Base-by-base conservation (phyloP, 1,139 yeast species). In the Pneumocystis oryctolagi region DNA sequence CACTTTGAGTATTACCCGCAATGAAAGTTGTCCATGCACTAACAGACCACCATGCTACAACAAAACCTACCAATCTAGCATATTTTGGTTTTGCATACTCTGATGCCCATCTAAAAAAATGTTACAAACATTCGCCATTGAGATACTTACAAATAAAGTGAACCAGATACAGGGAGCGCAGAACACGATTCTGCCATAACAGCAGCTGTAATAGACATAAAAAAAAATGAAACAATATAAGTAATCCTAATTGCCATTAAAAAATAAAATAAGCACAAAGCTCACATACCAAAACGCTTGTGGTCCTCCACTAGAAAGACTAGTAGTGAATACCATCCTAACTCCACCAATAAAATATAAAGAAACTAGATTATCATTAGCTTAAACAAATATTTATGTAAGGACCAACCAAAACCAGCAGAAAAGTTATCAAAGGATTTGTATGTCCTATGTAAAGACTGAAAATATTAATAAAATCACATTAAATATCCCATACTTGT, bases 111-210 rank as follows among this genome's bases (percentile, higher is more conserved):
- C 59, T 57, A 57, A 35, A 20, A n/a, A 56, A 14, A 47, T 34
- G 9, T 47, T 25, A 47, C 8, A 47, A 57, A 12, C 9, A 9
- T 25, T 35, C 20, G 9, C 5, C 18, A 20, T 16, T 5, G 5
- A 9, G 5, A 57, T 3, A 14, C 14, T 57, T 39, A 57, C 59
- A 70, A 64, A 62, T 70, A 70, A 60, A 70, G 69, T 18, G 72
- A 70, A 1, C 72, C 72, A n/a, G 72, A 70, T n/a, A 71, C 71
- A 14, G 72, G 72, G n/a, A 70, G 64, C 18, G 71, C 69, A 14
- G 72, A 70, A 60, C 72, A 70, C 20, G 69, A 65, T 61, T 70
- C 72, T 28, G 72, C 72, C 56, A 70, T 63, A 5, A 68, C 70
- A 6, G 70, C 67, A 18, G 71, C 71, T 6, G 72, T 70, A 63